phyloP scores from a whole-genome alignment of 1,284 basidiomycete species.

The Thelephora terrestris region DNA sequence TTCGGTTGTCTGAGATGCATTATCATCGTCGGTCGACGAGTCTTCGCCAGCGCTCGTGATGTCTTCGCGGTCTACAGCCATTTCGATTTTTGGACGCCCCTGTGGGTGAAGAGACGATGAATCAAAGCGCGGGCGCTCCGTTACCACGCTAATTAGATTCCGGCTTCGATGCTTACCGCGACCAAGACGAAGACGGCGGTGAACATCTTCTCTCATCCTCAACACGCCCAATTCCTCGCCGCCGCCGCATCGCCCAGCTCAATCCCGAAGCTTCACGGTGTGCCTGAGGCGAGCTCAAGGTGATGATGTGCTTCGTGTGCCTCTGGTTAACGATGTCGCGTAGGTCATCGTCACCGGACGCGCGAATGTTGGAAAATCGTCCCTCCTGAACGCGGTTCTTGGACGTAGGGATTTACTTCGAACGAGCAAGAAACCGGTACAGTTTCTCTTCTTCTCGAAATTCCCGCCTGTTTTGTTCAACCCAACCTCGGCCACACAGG shows the following conservation, averaged over 20 bases:
- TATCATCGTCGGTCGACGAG: slow-evolving; percentile 69
- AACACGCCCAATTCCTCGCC: slow-evolving; percentile 35
- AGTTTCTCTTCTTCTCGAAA: slow-evolving; percentile 16
- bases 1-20: slow-evolving; percentile 71
- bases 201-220: slow-evolving; percentile 24
- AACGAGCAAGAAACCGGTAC: slow-evolving; percentile 58
- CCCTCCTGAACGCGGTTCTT: slow-evolving; percentile 58
- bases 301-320: not conserved
- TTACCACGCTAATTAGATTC: not conserved
- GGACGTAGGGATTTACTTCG: slow-evolving; percentile 45
- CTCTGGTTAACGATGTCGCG: not conserved
- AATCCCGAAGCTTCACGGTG: slow-evolving; percentile 33
- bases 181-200: not conserved
- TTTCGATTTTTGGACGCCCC: too few relatives aligned
- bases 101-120: too few relatives aligned
- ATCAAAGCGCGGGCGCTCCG: not conserved
- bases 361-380: slow-evolving; percentile 67
- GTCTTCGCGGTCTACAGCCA: not conserved
- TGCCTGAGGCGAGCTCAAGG: slow-evolving; percentile 40
- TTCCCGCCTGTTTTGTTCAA: not conserved
- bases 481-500: slow-evolving; percentile 38
- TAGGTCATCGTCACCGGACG: slow-evolving; percentile 28
- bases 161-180: not conserved
- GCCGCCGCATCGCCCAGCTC: slow-evolving; percentile 28
- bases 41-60: slow-evolving; percentile 33